Percentiles rank a stretch among this genome's conserved stretches.
Evolutionary conservation across 1,284 basidiomycete genomes (phyloP).

Genomic region (Tetrapyrgos nigripes): DNA sequence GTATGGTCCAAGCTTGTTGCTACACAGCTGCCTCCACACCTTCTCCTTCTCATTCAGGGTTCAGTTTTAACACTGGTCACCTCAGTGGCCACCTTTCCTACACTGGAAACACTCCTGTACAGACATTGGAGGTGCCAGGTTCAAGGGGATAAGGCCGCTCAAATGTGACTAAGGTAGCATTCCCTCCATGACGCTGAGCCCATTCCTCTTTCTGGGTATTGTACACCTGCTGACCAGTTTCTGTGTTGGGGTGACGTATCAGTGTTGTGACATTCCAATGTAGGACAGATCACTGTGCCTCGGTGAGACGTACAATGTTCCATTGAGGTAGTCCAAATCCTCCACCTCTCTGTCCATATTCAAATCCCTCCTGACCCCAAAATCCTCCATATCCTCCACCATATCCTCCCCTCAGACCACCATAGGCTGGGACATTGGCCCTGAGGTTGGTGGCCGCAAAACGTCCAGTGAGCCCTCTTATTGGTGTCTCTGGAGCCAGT

Average conservation of each 20-base stretch:
- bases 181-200: neutral
- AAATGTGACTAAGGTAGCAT: neutral
- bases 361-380: too few species aligned
- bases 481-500: too few species aligned
- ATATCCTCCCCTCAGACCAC: too few species aligned
- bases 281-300: too few species aligned
- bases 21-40: neutral
- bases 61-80: neutral
- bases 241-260: conserved; percentile 3
- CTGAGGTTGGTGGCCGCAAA: too few species aligned
- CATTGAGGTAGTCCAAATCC: too few species aligned
- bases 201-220: neutral
- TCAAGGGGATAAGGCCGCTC: neutral
- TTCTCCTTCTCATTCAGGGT: neutral
- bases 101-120: conserved; percentile 5
- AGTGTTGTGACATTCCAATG: neutral
- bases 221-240: neutral
- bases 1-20: neutral
- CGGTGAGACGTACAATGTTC: too few species aligned
- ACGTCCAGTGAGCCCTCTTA: too few species aligned
- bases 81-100: neutral
- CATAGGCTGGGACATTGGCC: too few species aligned
- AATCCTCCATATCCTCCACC: too few species aligned
- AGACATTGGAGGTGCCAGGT: neutral
- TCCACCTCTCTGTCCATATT: too few species aligned